Percentiles rank a stretch among this genome's conserved stretches.
Conservation (phyloP, 768 basidiomycete species). For the Kwoniella sp. region DNA sequence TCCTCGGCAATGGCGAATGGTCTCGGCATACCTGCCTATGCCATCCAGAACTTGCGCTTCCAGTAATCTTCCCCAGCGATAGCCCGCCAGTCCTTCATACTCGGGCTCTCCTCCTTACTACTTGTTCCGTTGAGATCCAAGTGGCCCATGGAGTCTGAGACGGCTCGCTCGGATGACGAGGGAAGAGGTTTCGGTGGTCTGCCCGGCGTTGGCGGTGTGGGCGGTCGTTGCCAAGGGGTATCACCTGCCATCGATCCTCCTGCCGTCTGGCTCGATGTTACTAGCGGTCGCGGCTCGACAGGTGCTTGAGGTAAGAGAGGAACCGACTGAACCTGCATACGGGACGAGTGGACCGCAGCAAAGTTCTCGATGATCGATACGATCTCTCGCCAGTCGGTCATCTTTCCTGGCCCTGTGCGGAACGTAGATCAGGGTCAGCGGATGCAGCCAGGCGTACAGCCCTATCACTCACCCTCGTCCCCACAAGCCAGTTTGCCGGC, state of each 20-base stretch:
- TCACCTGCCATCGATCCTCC: not conserved
- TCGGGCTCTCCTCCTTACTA: too few species aligned
- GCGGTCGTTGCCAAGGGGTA: not conserved
- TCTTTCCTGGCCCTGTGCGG: conserved; percentile 73
- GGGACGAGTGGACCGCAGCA: conserved; percentile 9
- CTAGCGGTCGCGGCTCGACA: not conserved
- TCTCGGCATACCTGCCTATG: too few species aligned
- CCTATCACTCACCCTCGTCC: conserved; percentile 63
- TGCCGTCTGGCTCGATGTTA: not conserved
- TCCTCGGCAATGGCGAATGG: too few species aligned
- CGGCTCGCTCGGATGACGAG: too few species aligned
- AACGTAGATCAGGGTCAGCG: not conserved
- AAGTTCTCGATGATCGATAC: conserved; percentile 49
- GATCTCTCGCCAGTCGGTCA: conserved; percentile 94
- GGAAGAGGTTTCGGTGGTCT: too few species aligned
- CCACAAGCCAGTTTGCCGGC: conserved; percentile 87
- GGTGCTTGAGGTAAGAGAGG: too few species aligned
- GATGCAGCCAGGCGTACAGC: not conserved
- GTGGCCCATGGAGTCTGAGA: too few species aligned
- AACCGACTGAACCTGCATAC: not conserved
- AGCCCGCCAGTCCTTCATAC: too few species aligned
- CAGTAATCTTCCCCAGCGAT: too few species aligned
- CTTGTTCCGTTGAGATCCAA: too few species aligned
- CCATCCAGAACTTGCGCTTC: too few species aligned
- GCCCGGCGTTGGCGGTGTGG: conserved; percentile 13